Evolutionary conservation across 192 early-diverging fungal genomes (phyloP), one percentile per base, ranked within the genome.

Genomic region (Pilaira anomala): DNA sequence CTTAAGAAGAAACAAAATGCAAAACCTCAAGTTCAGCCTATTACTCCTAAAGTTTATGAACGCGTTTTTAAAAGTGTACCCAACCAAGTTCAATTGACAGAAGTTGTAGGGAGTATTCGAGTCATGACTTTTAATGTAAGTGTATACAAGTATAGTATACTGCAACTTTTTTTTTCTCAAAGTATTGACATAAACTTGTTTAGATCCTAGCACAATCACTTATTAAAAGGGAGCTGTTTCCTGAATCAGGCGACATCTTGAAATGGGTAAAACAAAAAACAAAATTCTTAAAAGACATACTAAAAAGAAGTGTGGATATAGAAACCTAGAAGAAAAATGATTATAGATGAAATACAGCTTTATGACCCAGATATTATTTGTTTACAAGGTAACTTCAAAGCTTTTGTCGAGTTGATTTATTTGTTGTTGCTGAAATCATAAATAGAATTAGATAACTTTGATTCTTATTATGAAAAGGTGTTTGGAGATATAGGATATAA

Each of bases 271-370:
- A 18, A 3, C 7, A 18, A 22, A 36, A 36, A 36, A n/a, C 25
- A 36, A 13, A 40, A 11, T 42, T 40, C 29, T 11, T 36, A 12
- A 11, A 21, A 12, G 21, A 53, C 16, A 1, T 33, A 39, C 8
- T 39, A 55, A 33, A 55, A n/a, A 55, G 4, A 51, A 52, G n/a
- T n/a, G n/a, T n/a, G n/a, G 11, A 1, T 22, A 24, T 53, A 76
- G 74, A 76, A 76, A 76, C 61, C 60, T 21, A 53, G 74, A 28
- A 62, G 68, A 18, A 62, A 24, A 30, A 69, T 76, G 68, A 12
- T 76, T 22, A n/a, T 67, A 33, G 68, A 71, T 11, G 74, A 76
- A 51, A 55, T 76, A 21, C 55, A 48, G 16, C 39, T 45, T 19
- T 68, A 71, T 63, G 30, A 63, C n/a, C 60, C 74, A 2, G 64